phyloP scores from a whole-genome alignment of 306 rosid species.

The Styphnolobium japonicum region DNA sequence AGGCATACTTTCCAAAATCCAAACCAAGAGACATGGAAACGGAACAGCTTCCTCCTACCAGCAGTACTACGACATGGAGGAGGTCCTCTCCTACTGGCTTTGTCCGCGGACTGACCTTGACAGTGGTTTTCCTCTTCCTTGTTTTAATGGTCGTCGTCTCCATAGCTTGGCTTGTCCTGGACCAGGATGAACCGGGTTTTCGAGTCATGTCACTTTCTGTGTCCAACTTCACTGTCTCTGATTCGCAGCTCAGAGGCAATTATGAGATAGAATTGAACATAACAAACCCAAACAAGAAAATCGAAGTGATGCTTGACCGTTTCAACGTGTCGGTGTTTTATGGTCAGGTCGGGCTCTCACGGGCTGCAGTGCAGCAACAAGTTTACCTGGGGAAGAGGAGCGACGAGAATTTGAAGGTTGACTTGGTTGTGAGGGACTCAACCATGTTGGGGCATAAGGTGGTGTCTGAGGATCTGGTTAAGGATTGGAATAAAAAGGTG shows the following conservation, averaged over 20 bases:
- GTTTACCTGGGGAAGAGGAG: not conserved
- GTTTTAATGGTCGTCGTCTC: not conserved
- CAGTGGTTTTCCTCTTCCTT: not conserved
- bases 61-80: not conserved
- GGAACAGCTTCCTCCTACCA: not conserved
- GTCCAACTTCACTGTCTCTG: constrained; percentile 30
- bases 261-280: constrained; percentile 18
- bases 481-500: constrained; percentile 22
- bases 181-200: constrained; percentile 23
- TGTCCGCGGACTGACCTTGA: not conserved
- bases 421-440: not conserved
- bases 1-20: not conserved
- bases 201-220: constrained; percentile 22
- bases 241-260: not conserved
- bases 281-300: constrained; percentile 38
- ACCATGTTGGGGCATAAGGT: not conserved
- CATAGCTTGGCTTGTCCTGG: constrained; percentile 34
- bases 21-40: not conserved
- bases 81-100: not conserved
- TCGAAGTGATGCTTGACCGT: not conserved
- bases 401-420: constrained; percentile 20
- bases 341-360: not conserved
- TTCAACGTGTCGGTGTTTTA: not conserved
- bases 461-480: constrained; percentile 6
- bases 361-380: not conserved